Evolutionary conservation across 768 basidiomycete species (phyloP), one percentile per base, ranked within the genome.

Genomic region (Pleurotus tuoliensis): DNA sequence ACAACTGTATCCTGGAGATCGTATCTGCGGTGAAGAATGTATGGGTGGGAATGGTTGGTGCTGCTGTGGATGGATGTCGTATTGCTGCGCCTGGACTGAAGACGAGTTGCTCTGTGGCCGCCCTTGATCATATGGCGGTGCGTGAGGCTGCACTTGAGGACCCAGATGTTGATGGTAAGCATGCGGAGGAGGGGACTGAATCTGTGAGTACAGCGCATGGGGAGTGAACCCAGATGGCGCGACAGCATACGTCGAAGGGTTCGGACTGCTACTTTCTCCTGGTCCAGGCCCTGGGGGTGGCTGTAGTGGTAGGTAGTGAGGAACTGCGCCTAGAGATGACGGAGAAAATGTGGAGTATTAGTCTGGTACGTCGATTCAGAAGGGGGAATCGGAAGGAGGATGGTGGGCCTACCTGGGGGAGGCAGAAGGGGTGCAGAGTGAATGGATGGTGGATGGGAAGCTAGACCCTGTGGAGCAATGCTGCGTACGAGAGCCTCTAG

Each of bases 401-500:
- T 47, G 55, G 50, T 56, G 61, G 62, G 70, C 69, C 65, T 74
- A 72, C 47, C 64, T 49, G 34, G 66, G 8, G 54, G 24, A 12
- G 54, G 44, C 8, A 16, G 30, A 13, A 37, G 38, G 47, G 38
- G 66, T 24, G 24, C 24, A 40, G 51, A 22, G 27, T 52, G 51
- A 52, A 39, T 13, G 61, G 13, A 67, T 43, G 43, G 57, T 59
- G 65, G 73, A 69, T 62, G 71, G 68, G 65, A 73, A 70, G 39
- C 63, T 47, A 37, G 65, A 11, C 12, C n/a, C 39, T 41, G 41
- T 20, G 69, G 37, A 6, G 61, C 61, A 37, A 66, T 56, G 15
- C 69, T 69, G n/a, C 73, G 55, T 63, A 83, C 53, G 66, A 82
- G 76, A 6, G 74, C 69, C 64, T 84, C 83, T 20, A 93, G 79